Percentiles rank a stretch among this genome's conserved stretches.
These are phyloP conservation scores for Leavenworthia alabamica DNA, from an alignment of 345 rosid species.

Conservation along the genomic window DNA sequence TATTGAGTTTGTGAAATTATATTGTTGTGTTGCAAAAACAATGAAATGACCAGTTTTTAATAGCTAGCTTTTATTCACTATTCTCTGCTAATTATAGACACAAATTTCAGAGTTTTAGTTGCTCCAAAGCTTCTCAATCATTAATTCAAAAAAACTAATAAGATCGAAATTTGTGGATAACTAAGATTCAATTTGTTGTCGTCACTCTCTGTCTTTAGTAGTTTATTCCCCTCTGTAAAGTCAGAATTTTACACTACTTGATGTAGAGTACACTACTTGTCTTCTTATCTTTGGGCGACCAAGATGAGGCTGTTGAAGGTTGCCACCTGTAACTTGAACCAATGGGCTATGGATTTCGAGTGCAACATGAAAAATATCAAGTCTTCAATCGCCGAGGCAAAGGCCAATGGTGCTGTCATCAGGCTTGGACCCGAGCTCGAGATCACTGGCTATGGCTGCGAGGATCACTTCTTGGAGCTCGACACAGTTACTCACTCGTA, in stretches of 20 bases:
- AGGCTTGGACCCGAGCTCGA: slow-evolving; percentile 98
- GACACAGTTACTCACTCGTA: slow-evolving; percentile 81
- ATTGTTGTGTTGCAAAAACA: too few relatives aligned
- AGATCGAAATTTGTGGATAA: too few relatives aligned
- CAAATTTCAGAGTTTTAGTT: too few relatives aligned
- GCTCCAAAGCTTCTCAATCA: too few relatives aligned
- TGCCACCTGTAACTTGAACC: slow-evolving; percentile 86
- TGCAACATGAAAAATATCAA: slow-evolving; percentile 68
- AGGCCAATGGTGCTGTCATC: slow-evolving; percentile 69
- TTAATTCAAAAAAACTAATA: too few relatives aligned
- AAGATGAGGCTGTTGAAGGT: slow-evolving; percentile 75
- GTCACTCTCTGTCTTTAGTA: too few relatives aligned
- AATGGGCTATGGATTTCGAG: slow-evolving; percentile 96
- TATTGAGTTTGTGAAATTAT: too few relatives aligned
- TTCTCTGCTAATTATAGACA: too few relatives aligned
- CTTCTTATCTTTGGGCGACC: neutral
- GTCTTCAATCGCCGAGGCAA: slow-evolving; percentile 60
- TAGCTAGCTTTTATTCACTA: too few relatives aligned
- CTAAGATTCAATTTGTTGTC: too few relatives aligned
- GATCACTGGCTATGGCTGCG: slow-evolving; percentile 96
- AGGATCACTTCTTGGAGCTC: slow-evolving; percentile 92
- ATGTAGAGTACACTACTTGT: neutral
- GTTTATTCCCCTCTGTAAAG: neutral
- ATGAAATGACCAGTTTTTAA: too few relatives aligned
- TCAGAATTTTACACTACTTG: neutral